These are phyloP conservation scores for Ceratobasidium sp. DNA, from an alignment of 1,284 basidiomycete genomes.

Conservation along the genomic window DNA sequence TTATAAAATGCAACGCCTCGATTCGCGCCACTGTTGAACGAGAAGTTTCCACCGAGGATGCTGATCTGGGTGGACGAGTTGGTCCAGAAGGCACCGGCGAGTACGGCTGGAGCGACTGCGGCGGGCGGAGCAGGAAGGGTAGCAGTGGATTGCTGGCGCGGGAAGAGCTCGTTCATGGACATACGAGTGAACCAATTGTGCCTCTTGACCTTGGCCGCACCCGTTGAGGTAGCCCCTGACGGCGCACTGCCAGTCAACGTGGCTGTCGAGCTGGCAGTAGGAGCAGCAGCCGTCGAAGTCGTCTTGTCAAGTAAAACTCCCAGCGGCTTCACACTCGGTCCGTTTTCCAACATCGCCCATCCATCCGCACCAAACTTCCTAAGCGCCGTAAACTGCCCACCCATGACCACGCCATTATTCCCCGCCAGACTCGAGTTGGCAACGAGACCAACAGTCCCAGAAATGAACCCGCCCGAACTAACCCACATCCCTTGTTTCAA, in stretches of 20 bases:
- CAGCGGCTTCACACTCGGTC: slow-evolving; percentile 66
- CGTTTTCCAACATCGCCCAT: slow-evolving; percentile 75
- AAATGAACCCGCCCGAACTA: slow-evolving; percentile 75
- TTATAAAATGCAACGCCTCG: slow-evolving; percentile 82
- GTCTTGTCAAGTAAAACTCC: slow-evolving; percentile 63
- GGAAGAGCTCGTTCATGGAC: slow-evolving; percentile 63
- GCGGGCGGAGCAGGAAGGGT: slow-evolving; percentile 67
- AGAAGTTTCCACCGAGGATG: slow-evolving; percentile 92
- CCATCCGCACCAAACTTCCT: slow-evolving; percentile 74
- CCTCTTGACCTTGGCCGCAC: slow-evolving; percentile 53
- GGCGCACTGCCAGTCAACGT: background rate
- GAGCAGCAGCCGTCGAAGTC: slow-evolving; percentile 52
- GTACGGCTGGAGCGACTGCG: slow-evolving; percentile 78
- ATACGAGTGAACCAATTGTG: slow-evolving; percentile 64
- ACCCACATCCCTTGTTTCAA: slow-evolving; percentile 72
- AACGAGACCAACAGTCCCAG: slow-evolving; percentile 78
- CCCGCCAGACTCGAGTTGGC: slow-evolving; percentile 63
- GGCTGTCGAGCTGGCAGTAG: slow-evolving; percentile 45
- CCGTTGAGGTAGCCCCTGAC: slow-evolving; percentile 6
- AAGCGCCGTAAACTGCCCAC: slow-evolving; percentile 69
- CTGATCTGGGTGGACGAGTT: slow-evolving; percentile 79
- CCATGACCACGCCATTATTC: slow-evolving; percentile 56
- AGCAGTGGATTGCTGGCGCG: slow-evolving; percentile 62
- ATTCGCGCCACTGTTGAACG: slow-evolving; percentile 63
- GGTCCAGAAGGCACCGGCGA: slow-evolving; percentile 90